Evolutionary conservation across 495 filamentous ascomycete genomes (phyloP).

Genomic region (Usnea hakonensis): DNA sequence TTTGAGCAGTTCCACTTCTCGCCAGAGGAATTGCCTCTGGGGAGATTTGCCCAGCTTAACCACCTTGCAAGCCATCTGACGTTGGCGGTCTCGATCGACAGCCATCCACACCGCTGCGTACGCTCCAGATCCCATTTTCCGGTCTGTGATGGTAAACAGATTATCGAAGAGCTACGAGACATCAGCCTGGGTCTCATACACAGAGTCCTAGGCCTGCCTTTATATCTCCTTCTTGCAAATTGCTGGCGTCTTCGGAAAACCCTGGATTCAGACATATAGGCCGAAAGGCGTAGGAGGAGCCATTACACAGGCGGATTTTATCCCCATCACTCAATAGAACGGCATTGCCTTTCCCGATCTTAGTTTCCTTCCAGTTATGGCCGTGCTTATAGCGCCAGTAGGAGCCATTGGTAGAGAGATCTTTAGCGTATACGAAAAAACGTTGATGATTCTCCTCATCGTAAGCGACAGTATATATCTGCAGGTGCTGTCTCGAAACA

Average conservation of each 20-base stretch:
- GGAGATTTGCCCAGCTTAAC: slow-evolving; percentile 30
- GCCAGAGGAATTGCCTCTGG: slow-evolving; percentile 10
- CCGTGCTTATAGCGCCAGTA: slow-evolving; percentile 49
- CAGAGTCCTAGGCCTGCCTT: slow-evolving; percentile 22
- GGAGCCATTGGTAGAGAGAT: slow-evolving; percentile 52
- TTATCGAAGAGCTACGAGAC: slow-evolving; percentile 12
- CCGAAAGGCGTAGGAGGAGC: slow-evolving; percentile 24
- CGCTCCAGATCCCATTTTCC: slow-evolving; percentile 42
- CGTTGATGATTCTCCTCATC: slow-evolving; percentile 32
- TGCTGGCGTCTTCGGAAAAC: slow-evolving; percentile 16
- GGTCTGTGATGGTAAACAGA: slow-evolving; percentile 41
- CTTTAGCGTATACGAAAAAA: slow-evolving; percentile 54
- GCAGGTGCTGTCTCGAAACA: slow-evolving; percentile 52
- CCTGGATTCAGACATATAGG: slow-evolving; percentile 3
- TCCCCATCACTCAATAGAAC: slow-evolving; percentile 52
- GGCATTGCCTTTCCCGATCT: slow-evolving; percentile 36
- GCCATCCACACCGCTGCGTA: slow-evolving; percentile 46
- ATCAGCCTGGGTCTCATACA: background rate
- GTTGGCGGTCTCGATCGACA: slow-evolving; percentile 27
- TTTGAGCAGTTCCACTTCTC: slow-evolving; percentile 50
- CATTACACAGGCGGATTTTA: slow-evolving; percentile 30
- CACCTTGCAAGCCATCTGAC: slow-evolving; percentile 49
- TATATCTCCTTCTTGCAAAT: slow-evolving; percentile 28
- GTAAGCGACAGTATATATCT: slow-evolving; percentile 54
- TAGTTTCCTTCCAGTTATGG: slow-evolving; percentile 42